Base-by-base conservation (phyloP, 192 early-diverging fungal species). In the Powellomyces hirtus region DNA sequence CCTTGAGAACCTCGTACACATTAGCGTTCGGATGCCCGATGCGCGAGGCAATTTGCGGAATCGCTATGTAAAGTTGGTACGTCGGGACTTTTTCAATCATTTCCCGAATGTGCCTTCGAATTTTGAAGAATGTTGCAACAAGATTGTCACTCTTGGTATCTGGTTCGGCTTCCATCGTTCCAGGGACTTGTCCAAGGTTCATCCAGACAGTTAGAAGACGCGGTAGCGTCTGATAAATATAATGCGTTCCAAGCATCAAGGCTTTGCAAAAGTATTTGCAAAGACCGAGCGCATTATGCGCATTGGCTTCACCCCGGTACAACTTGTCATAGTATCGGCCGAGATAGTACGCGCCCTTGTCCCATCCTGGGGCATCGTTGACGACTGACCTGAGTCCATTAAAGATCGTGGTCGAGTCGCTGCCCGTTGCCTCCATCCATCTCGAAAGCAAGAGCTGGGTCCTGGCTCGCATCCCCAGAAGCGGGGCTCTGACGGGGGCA, bases 41-140 rank as follows among this genome's bases (percentile, higher is more conserved):
- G 0, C 93, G 78, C 31, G 93, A 94, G n/a, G 89, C 84, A 35
- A 96, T 81, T 76, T 96, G 94, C 13, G 93, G 88, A 37, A 96
- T 81, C 3, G 90, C 90, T 0, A 89, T 89, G 38, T 94, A 59
- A 53, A 94, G 92, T 61, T 87, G 73, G 67, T 87, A 90, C 16
- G 86, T 77, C 1, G 89, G 91, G 35, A 89, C 71, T 4, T 79
- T 78, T 44, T 81, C 78, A 16, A 79, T 75, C 65, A 90, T 38
- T 33, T 83, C 83, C 10, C 67, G 55, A 29, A 91, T 71, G 13
- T 81, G n/a, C 14, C 75, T 67, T 68, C 82, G 84, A 13, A 85
- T 79, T 4, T 75, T 51, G 46, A 78, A 73, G 75, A 89, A 86
- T 73, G 64, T 71, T 65, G 74, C 66, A 46, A 83, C 65, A 52